Evolutionary conservation across 495 filamentous ascomycete species (phyloP).

Genomic region (Neurospora tetrasperma): DNA sequence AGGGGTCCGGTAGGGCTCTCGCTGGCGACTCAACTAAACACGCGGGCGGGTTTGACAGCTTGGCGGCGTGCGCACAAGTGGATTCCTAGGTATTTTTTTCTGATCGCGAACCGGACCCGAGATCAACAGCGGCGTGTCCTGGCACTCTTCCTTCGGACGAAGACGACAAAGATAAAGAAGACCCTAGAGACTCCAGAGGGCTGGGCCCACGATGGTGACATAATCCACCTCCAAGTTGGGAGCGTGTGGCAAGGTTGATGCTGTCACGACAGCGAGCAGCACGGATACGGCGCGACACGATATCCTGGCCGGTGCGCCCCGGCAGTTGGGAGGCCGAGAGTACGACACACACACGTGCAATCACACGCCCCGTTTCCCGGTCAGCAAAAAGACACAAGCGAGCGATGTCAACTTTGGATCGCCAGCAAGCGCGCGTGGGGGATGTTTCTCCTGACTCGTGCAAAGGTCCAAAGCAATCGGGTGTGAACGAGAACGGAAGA

Average conservation of each 20-base stretch:
- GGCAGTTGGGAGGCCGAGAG: constrained; percentile 1
- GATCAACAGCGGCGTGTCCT: constrained; percentile 1
- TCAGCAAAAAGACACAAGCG: neutral
- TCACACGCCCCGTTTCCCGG: neutral
- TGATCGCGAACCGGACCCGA: neutral
- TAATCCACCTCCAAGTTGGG: constrained; percentile 17
- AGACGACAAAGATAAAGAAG: neutral
- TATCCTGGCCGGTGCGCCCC: constrained; percentile 1
- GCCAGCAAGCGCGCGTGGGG: neutral
- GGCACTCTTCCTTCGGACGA: constrained; percentile 9
- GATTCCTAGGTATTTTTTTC: constrained; percentile 1
- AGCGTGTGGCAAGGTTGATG: constrained; percentile 21
- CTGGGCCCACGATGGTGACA: constrained; percentile 19
- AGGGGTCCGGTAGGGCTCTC: constrained; percentile 10
- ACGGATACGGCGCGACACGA: neutral
- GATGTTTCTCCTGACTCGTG: neutral
- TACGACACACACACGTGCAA: neutral
- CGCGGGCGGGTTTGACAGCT: constrained; percentile 12
- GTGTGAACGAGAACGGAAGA: neutral
- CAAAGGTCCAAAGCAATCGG: neutral
- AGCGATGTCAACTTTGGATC: neutral
- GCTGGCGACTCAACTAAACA: constrained; percentile 8
- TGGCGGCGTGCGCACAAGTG: constrained; percentile 6
- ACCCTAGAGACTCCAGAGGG: constrained; percentile 5
- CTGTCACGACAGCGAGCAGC: constrained; percentile 13